Conservation (phyloP, 805 yeast genomes). For the Ogataea paradorogensis region DNA sequence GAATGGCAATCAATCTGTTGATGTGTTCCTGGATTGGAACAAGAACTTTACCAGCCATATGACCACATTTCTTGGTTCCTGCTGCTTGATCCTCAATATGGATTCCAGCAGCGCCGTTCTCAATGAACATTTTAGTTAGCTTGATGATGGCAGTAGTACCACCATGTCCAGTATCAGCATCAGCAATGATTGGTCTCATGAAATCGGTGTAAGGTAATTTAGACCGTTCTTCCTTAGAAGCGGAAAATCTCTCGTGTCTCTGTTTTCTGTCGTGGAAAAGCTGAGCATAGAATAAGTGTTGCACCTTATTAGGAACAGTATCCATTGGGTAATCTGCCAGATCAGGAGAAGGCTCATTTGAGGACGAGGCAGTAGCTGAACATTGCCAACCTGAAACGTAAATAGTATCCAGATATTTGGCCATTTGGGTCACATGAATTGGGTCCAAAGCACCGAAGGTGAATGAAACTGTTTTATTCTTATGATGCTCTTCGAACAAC, state of each 20-base stretch:
- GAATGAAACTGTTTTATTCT: conserved; percentile 70
- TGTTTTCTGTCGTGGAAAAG: conserved; percentile 96
- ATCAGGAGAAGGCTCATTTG: conserved; percentile 98
- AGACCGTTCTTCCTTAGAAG: conserved; percentile 62
- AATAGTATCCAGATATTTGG: conserved; percentile 86
- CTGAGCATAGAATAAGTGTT: conserved; percentile 95
- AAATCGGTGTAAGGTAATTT: conserved; percentile 77
- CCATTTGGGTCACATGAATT: conserved; percentile 94
- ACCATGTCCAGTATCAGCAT: conserved; percentile 99
- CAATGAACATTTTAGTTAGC: conserved; percentile 92
- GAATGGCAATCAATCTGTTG: conserved; percentile 87
- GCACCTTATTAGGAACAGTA: conserved; percentile 97
- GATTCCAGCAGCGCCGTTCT: conserved; percentile 98
- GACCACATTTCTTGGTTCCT: conserved; percentile 98
- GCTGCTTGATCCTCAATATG: conserved; percentile 99
- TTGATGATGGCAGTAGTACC: conserved; percentile 96
- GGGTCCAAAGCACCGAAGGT: conserved; percentile 97
- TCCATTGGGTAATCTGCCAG: conserved; percentile 98
- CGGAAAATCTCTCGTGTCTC: conserved; percentile 71
- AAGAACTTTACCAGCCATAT: conserved; percentile 97
- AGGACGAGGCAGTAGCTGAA: conserved; percentile 94
- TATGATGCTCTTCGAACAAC: conserved; percentile 68
- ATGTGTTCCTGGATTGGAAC: conserved; percentile 98
- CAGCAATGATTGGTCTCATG: conserved; percentile 92
- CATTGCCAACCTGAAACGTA: conserved; percentile 99